phyloP scores from a whole-genome alignment of 2,329 filamentous ascomycete genomes.

The Leptographium wingfieldii region DNA sequence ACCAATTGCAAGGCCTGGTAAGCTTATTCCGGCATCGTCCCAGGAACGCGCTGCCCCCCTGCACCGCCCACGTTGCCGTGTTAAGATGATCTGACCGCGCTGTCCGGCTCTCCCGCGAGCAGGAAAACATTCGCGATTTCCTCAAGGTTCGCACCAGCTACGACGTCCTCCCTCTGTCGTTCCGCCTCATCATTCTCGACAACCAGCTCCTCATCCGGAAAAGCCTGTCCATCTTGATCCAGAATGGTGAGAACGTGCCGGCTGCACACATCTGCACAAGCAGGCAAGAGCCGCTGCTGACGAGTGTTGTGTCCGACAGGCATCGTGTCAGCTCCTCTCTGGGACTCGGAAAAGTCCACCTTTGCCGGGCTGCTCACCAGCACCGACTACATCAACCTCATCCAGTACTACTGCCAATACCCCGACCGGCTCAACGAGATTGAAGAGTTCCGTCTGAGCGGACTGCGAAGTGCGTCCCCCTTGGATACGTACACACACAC shows the following conservation, averaged over 20 bases:
- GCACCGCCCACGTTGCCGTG: neutral
- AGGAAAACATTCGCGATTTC: conserved; percentile 57
- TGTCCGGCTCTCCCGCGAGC: neutral
- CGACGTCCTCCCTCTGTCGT: conserved; percentile 92
- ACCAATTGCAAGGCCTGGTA: conserved; percentile 69
- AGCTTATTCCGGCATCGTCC: conserved; percentile 18
- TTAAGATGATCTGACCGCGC: neutral
- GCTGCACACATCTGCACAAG: neutral
- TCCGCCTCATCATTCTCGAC: conserved; percentile 90
- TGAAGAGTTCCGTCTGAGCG: conserved; percentile 87
- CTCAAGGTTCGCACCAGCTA: conserved; percentile 94
- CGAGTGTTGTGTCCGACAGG: conserved; percentile 35
- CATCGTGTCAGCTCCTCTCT: conserved; percentile 93
- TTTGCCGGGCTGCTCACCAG: conserved; percentile 92
- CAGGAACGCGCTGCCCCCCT: neutral
- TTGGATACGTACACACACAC: too few species aligned
- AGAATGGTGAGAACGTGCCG: conserved; percentile 56
- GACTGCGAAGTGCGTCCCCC: conserved; percentile 56
- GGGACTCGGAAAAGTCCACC: conserved; percentile 85
- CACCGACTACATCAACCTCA: conserved; percentile 96
- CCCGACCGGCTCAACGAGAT: conserved; percentile 81
- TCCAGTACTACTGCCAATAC: conserved; percentile 98
- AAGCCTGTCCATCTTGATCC: conserved; percentile 86
- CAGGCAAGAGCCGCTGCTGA: neutral
- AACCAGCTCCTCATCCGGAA: conserved; percentile 93